Percentiles rank a stretch among this genome's conserved stretches.
Evolutionary conservation across 768 basidiomycete species (phyloP).

Genomic region (Pulveroboletus sp.): DNA sequence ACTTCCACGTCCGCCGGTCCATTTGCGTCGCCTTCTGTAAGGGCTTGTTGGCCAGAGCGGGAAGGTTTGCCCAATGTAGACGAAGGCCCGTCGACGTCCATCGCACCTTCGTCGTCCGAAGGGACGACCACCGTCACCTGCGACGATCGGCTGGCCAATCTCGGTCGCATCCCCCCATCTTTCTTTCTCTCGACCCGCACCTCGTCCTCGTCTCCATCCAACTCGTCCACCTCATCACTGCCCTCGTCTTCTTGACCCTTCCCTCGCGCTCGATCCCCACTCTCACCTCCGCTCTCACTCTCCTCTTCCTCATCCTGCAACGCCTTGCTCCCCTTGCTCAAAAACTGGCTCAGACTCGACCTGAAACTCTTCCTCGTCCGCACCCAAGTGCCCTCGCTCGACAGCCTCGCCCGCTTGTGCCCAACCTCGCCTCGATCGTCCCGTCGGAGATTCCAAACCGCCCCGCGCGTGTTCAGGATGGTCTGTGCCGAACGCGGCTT

Average conservation of each 20-base stretch:
- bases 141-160: conserved; percentile 14
- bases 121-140: conserved; percentile 18
- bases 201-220: conserved; percentile 6
- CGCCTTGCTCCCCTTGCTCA: conserved; percentile 42
- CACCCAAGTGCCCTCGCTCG: conserved; percentile 4
- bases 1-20: neutral
- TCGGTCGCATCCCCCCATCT: conserved; percentile 6
- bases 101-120: conserved; percentile 25
- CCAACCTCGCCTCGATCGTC: conserved; percentile 10
- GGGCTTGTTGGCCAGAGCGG: neutral
- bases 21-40: neutral
- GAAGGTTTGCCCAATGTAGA: conserved; percentile 19
- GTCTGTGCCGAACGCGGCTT: conserved; percentile 34
- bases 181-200: neutral
- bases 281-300: conserved; percentile 7
- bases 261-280: conserved; percentile 7
- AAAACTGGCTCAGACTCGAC: conserved; percentile 49
- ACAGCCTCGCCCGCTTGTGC: conserved; percentile 38
- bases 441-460: conserved; percentile 44
- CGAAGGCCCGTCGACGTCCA: conserved; percentile 24
- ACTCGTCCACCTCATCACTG: conserved; percentile 17
- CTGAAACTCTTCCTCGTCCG: conserved; percentile 37
- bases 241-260: neutral
- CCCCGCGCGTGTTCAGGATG: conserved; percentile 48
- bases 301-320: conserved; percentile 15